Evolutionary conservation across 148 eudicot genomes (phyloP).

Genomic region (Amaranthus palmeri): DNA sequence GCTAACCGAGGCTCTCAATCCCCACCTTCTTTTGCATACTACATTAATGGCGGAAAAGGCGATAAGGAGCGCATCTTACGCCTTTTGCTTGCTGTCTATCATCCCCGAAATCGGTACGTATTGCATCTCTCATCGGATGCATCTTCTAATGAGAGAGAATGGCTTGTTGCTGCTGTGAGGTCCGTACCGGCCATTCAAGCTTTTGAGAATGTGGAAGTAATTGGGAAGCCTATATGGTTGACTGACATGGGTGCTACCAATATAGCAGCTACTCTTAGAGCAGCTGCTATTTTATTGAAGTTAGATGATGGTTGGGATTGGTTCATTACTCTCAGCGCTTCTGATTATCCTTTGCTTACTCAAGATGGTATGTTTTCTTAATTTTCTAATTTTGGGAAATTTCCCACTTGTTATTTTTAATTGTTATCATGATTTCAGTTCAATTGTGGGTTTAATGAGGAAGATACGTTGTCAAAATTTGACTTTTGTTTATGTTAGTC

Average conservation of each 20-base stretch:
- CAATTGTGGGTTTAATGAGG: too few species aligned
- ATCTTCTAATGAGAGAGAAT: slow-evolving; percentile 48
- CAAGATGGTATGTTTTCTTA: slow-evolving; percentile 66
- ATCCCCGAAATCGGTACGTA: slow-evolving; percentile 79
- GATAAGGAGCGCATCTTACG: slow-evolving; percentile 56
- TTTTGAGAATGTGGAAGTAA: slow-evolving; percentile 80
- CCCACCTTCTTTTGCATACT: slow-evolving; percentile 82
- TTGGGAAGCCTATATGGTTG: slow-evolving; percentile 70
- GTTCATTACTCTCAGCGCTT: slow-evolving; percentile 77
- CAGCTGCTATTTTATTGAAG: slow-evolving; percentile 73
- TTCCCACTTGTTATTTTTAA: not conserved
- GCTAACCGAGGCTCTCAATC: slow-evolving; percentile 44
- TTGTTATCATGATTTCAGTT: not conserved
- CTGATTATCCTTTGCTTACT: slow-evolving; percentile 83
- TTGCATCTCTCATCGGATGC: slow-evolving; percentile 74
- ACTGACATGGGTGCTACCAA: slow-evolving; percentile 80
- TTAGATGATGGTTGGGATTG: slow-evolving; percentile 87
- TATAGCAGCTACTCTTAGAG: slow-evolving; percentile 60
- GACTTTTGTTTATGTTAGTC: not conserved
- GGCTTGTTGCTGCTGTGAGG: slow-evolving; percentile 44
- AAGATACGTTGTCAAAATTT: not conserved
- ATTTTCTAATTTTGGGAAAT: not conserved
- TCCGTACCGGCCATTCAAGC: slow-evolving; percentile 54
- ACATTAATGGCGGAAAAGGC: slow-evolving; percentile 60
- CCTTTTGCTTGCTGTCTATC: slow-evolving; percentile 67